Conservation (phyloP, 2,329 filamentous ascomycete species). For the Chaetomium sp. region DNA sequence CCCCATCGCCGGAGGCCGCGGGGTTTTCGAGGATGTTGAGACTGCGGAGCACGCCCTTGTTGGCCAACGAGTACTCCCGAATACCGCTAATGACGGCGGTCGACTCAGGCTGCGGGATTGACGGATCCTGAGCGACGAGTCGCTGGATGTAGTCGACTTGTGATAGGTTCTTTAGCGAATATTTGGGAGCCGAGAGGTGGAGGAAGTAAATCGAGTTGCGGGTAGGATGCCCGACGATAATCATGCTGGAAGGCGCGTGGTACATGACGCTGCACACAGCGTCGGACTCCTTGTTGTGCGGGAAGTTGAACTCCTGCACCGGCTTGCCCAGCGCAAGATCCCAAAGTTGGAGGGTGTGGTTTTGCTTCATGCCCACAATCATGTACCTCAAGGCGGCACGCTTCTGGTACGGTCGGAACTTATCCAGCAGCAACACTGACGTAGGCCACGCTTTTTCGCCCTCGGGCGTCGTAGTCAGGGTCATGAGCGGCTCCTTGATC, state of each 20-base stretch:
- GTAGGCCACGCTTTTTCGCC: conserved; percentile 96
- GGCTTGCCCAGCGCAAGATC: conserved; percentile 93
- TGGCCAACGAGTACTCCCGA: conserved; percentile 88
- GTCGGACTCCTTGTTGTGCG: conserved; percentile 93
- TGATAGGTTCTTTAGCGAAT: conserved; percentile 77
- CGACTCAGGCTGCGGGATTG: conserved; percentile 82
- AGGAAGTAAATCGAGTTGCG: conserved; percentile 98
- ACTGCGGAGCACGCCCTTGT: conserved; percentile 84
- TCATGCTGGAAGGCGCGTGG: conserved; percentile 87
- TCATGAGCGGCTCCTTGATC: conserved; percentile 83
- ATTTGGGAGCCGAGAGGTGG: conserved; percentile 90
- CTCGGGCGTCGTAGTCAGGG: conserved; percentile 81
- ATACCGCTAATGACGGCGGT: conserved; percentile 98
- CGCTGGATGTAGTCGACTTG: conserved; percentile 87
- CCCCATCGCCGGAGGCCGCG: conserved; percentile 61
- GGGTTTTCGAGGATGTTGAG: conserved; percentile 81
- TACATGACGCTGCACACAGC: conserved; percentile 98
- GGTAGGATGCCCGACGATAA: conserved; percentile 92
- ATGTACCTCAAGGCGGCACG: conserved; percentile 89
- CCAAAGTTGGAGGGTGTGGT: conserved; percentile 98
- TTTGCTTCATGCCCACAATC: conserved; percentile 97
- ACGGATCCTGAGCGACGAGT: conserved; percentile 70
- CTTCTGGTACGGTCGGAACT: conserved; percentile 89
- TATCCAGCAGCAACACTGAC: conserved; percentile 93
- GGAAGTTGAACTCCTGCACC: conserved; percentile 95